Base-by-base conservation (phyloP, 2,329 filamentous ascomycete genomes). In the Rutstroemia sp. region DNA sequence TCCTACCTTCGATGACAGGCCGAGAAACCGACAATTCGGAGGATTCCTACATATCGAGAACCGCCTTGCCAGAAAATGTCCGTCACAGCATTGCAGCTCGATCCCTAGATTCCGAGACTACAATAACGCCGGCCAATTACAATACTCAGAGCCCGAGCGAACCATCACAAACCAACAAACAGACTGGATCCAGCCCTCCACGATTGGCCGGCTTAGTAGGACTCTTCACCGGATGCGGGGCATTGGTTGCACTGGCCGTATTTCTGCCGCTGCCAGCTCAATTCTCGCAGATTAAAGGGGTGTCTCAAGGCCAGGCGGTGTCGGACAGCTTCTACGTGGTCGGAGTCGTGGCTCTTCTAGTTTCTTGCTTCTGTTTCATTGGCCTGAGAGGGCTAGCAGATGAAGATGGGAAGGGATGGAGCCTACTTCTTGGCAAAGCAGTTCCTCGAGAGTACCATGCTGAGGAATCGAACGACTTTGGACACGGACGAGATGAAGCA, bases 141-240 rank as follows among this genome's bases (percentile, higher is more conserved):
- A 64, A 62, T 51, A 50, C 52, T 38, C 16, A 30, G n/a, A 39
- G 23, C 19, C 21, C 42, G 30, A 56, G 56, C 39, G 39, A 56
- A 41, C 59, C 57, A 18, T 61, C 62, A 46, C 34, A 56, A 56
- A 38, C 50, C 39, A 56, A 58, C 16, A 34, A 45, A 41, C 59
- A 60, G 49, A 59, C 60, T 30, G 68, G 70, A 42, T 77, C 79
- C 7, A 81, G 80, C 30, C 80, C 65, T 47, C 68, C 80, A 39
- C 77, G 83, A 59, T 79, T 99, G 25, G 92, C 94, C 16, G 94
- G 94, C 0, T 84, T 92, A 51, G 94, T 99, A 5, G 94, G 94
- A 4, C 77, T 96, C 58, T 95, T 95, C 69, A 96, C 94, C 7
- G 94, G 94, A 23, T 90, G 89, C 65, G 94, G 94, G 59, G 94